A percentile compares a stretch with the other conserved stretches of the same genome.
phyloP scores from a whole-genome alignment of 2,329 filamentous ascomycete genomes.

The Chaetomium strumarium region DNA sequence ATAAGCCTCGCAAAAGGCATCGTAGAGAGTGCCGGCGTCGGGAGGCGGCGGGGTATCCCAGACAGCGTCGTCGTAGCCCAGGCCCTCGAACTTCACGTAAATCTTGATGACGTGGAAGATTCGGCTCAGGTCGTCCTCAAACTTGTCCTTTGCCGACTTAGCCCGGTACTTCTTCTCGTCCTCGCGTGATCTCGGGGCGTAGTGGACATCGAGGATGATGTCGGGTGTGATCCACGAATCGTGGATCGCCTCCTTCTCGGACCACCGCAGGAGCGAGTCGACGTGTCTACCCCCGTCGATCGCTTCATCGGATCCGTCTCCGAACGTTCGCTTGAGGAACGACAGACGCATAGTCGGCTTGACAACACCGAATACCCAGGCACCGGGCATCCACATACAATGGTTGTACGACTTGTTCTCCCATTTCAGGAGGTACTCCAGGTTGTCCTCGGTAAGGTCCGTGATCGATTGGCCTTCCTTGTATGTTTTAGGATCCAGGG shows the following conservation, averaged over 20 bases:
- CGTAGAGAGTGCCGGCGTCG: constrained; percentile 61
- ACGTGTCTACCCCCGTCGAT: constrained; percentile 13
- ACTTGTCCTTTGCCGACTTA: constrained; percentile 45
- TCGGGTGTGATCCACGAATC: constrained; percentile 82
- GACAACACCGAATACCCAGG: constrained; percentile 77
- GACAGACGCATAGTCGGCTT: constrained; percentile 59
- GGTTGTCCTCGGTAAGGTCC: constrained; percentile 65
- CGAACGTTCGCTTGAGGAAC: constrained; percentile 66
- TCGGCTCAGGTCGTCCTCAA: constrained; percentile 64
- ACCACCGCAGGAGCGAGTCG: constrained; percentile 55
- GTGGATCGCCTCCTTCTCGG: constrained; percentile 71
- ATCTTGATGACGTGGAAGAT: constrained; percentile 68
- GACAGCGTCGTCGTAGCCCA: constrained; percentile 83
- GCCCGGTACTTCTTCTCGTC: constrained; percentile 43
- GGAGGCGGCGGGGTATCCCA: constrained; percentile 77
- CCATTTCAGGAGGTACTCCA: constrained; percentile 93
- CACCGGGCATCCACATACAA: constrained; percentile 79
- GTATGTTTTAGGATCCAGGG: constrained; percentile 51
- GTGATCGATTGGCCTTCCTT: constrained; percentile 45
- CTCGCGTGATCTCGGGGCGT: constrained; percentile 14
- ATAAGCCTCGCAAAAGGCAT: constrained; percentile 77
- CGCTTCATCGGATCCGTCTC: constrained; percentile 39
- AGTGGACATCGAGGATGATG: constrained; percentile 70
- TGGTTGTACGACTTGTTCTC: constrained; percentile 72
- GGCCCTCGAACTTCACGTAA: constrained; percentile 85